These are phyloP conservation scores for Lyophyllum shimeji DNA, from an alignment of 768 basidiomycete species.

Conservation along the genomic window DNA sequence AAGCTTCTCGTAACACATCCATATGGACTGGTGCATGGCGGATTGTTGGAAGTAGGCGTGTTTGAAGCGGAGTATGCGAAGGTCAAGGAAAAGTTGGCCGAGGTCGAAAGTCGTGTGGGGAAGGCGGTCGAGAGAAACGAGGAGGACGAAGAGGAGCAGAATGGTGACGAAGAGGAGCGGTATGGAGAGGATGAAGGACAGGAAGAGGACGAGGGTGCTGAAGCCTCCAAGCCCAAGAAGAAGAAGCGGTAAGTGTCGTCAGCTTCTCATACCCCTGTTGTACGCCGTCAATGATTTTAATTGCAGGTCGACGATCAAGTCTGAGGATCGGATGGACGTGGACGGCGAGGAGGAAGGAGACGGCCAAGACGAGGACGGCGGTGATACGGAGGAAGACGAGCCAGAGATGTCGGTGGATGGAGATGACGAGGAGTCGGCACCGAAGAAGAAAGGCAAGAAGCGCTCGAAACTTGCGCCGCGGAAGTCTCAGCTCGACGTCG, in stretches of 20 bases:
- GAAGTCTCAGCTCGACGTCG: slow-evolving; percentile 69
- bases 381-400: slow-evolving; percentile 29
- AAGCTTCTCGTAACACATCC: slow-evolving; percentile 86
- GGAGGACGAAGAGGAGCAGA: slow-evolving; percentile 31
- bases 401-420: slow-evolving; percentile 37
- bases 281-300: not conserved
- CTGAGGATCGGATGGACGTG: slow-evolving; percentile 58
- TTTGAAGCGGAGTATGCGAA: slow-evolving; percentile 75
- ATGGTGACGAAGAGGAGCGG: slow-evolving; percentile 28
- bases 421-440: slow-evolving; percentile 31
- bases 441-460: slow-evolving; percentile 41
- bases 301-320: slow-evolving; percentile 25
- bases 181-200: slow-evolving; percentile 27
- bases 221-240: slow-evolving; percentile 31
- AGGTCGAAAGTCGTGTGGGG: slow-evolving; percentile 66
- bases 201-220: slow-evolving; percentile 24
- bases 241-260: slow-evolving; percentile 27
- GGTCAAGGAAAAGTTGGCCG: slow-evolving; percentile 62
- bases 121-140: slow-evolving; percentile 54
- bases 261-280: not conserved
- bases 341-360: slow-evolving; percentile 41
- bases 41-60: slow-evolving; percentile 64
- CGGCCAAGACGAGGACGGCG: slow-evolving; percentile 38
- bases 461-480: slow-evolving; percentile 53
- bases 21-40: slow-evolving; percentile 82